Conservation (phyloP, 371 early-diverging fungal genomes). For the Fennellomyces sp. region DNA sequence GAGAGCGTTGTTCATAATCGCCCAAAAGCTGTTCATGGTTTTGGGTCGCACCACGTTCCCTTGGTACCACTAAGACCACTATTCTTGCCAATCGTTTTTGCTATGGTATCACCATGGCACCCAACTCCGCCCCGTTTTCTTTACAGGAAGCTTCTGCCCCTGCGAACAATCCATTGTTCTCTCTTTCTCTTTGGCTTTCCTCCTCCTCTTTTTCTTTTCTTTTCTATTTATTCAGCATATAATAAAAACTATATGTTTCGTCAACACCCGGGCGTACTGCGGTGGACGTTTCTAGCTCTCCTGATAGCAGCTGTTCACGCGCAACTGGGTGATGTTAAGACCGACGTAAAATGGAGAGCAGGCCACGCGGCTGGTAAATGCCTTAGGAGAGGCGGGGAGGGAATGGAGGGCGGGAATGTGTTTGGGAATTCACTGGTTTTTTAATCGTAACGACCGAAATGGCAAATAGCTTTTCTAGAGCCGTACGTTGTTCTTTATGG, state of each 20-base stretch:
- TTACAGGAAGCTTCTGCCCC: too few relatives aligned
- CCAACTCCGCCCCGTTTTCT: too few relatives aligned
- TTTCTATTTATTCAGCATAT: not conserved
- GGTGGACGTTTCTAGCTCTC: slow-evolving; percentile 10
- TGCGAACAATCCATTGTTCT: not conserved
- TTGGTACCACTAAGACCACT: too few relatives aligned
- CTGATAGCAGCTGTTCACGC: slow-evolving; percentile 5
- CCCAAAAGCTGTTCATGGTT: too few relatives aligned
- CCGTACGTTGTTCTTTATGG: slow-evolving; percentile 8
- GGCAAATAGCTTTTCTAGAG: slow-evolving; percentile 11
- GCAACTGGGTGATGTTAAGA: slow-evolving; percentile 30
- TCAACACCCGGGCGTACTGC: not conserved
- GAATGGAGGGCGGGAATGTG: too few relatives aligned
- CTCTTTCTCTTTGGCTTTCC: not conserved
- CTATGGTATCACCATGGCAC: too few relatives aligned
- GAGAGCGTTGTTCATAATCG: too few relatives aligned
- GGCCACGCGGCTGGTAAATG: slow-evolving; percentile 49
- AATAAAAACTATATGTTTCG: not conserved
- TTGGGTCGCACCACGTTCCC: too few relatives aligned
- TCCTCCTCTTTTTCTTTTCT: not conserved
- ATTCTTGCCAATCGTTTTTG: too few relatives aligned
- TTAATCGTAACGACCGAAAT: not conserved
- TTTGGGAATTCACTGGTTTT: not conserved
- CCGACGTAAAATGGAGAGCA: slow-evolving; percentile 50
- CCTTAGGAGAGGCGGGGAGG: too few relatives aligned